phyloP scores from a whole-genome alignment of 371 early-diverging fungal species.

The Parasitella parasitica region DNA sequence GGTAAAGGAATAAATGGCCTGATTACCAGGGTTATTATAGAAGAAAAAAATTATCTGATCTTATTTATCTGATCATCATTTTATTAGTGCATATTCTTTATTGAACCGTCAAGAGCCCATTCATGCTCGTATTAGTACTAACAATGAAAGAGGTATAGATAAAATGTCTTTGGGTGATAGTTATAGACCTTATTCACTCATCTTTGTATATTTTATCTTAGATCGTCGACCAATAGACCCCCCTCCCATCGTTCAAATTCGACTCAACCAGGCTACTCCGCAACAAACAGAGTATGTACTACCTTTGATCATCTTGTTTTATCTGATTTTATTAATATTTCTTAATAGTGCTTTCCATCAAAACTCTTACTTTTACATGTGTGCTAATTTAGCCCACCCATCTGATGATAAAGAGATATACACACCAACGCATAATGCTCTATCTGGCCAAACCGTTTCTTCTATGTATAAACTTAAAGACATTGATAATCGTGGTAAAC shows the following conservation, averaged over 20 bases:
- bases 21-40: neutral
- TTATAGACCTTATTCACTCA: neutral
- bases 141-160: conserved; percentile 30
- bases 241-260: conserved; percentile 32
- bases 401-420: conserved; percentile 37
- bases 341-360: conserved; percentile 63
- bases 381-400: conserved; percentile 45
- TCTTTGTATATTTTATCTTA: conserved; percentile 4
- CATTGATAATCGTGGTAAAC: conserved; percentile 39
- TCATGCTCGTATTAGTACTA: conserved; percentile 30
- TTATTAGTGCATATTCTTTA: conserved; percentile 1
- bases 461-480: conserved; percentile 50
- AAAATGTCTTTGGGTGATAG: neutral
- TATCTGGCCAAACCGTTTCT: conserved; percentile 48
- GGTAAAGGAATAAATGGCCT: conserved; percentile 8
- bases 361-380: conserved; percentile 45
- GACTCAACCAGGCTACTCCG: conserved; percentile 15
- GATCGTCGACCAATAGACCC: conserved; percentile 36
- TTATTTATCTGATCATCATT: neutral
- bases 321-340: conserved; percentile 14
- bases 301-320: conserved; percentile 2
- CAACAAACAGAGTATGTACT: conserved; percentile 21
- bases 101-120: conserved; percentile 24
- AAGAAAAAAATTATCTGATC: neutral
- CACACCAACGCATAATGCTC: conserved; percentile 38